Evolutionary conservation across 2,329 filamentous ascomycete species (phyloP), one percentile per base, ranked within the genome.

Genomic region (Xylaria multiplex): DNA sequence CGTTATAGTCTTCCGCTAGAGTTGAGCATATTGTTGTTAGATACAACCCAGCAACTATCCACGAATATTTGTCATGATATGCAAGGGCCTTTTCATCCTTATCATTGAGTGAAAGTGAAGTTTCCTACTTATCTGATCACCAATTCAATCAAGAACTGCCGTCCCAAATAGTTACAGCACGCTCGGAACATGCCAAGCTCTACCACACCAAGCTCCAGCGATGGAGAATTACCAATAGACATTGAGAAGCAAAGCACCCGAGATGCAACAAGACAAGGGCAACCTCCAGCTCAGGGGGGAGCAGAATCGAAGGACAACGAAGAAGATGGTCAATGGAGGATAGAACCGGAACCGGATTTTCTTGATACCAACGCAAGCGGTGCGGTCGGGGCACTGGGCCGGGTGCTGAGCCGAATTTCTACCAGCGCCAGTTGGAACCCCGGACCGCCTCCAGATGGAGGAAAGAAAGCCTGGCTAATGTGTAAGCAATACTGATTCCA

Each of bases 371-470:
- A 74, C 13, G 72, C 72, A 3, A 58, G 62, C 42, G 72, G 74
- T 3, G 53, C 76, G 19, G 64, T 74, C 1, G 74, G 76, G 16
- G 69, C 77, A 0, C 50, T 82, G 1, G 75, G 71, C 58, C 78
- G 81, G 1, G 79, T 81, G 4, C 65, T 83, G 13, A 84, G 81
- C 66, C 75, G 77, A 16, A 77, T 80, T 3, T 81, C 79, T 19
- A 79, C 80, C 1, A 79, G 75, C 43, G 80, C 80, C 0, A 81
- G 77, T 52, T 72, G 76, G 55, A 78, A 81, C 45, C 81, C 81
- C 0, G 81, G 81, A 0, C 83, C 84, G 22, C 83, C 85, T 1
- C 85, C 85, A 0, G 83, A 87, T 32, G 84, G 84, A 2, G 85
- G 85, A 0, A 70, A 74, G 57, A 70, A 75, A 24, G 84, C 84